Base-by-base conservation (phyloP, 805 yeast species). In the Yamadazyma olivae region DNA sequence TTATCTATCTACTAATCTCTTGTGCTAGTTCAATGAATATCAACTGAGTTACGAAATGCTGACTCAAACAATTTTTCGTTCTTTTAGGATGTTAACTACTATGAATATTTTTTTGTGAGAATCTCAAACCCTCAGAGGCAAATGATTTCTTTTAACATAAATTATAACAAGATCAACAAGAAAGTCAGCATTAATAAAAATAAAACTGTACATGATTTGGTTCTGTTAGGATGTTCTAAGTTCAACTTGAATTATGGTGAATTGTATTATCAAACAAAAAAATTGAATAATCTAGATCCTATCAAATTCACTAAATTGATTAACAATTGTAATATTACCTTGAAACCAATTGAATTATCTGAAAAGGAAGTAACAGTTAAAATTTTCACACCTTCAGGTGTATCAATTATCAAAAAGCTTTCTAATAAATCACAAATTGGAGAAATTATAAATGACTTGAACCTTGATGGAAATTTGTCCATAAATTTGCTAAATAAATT, bases 291-390 rank as follows among this genome's bases (percentile, higher is more conserved):
- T 3, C 40, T 61, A 13, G 48, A 60, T 17, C 63, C 70, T 1
- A 32, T 67, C 6, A 43, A 68, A 30, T 52, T 60, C 27, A 53
- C 66, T 12, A 54, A 47, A 19, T 45, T 67, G 17, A 40, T 53
- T 16, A 65, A 58, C 39, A 67, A 66, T 36, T 49, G 66, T 24
- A 65, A 58, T 38, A 40, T 67, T 18, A 40, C 36, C 13, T 45
- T 67, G 14, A 40, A 39, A 33, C 32, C 49, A 10, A 37, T 27
- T 6, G 32, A 46, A 17, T 17, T 46, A n/a, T 41, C 31, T 3
- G 40, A 32, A 6, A 32, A 29, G 10, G 13, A 17, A 14, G 27
- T 43, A 22, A 33, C 27, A 8, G 12, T 32, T 7, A 44, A 44
- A 28, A 20, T 41, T 4, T n/a, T 29, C 9, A 19, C 18, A 15